Evolutionary conservation across 1,284 basidiomycete genomes (phyloP).

Genomic region (Puccinia hordei): DNA sequence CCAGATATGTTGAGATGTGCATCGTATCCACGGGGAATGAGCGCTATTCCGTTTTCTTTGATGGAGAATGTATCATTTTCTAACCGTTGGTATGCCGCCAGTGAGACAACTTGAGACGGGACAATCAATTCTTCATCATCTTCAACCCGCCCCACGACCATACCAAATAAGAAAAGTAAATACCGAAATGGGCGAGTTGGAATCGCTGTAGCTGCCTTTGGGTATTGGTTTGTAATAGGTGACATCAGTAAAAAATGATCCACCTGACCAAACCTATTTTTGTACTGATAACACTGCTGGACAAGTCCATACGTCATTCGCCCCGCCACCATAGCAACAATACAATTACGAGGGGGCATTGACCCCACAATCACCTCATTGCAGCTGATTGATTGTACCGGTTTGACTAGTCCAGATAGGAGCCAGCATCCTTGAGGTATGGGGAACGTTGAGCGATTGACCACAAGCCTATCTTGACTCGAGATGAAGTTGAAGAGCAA

Average conservation of each 20-base stretch:
- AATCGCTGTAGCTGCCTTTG: neutral
- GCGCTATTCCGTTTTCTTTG: slow-evolving; percentile 4
- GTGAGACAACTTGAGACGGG: slow-evolving; percentile 3
- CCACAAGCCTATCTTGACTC: neutral
- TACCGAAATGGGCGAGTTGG: slow-evolving; percentile 9
- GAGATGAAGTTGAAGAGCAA: neutral
- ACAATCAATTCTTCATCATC: slow-evolving; percentile 3
- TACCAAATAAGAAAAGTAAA: slow-evolving; percentile 16
- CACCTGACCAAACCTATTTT: neutral
- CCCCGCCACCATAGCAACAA: neutral
- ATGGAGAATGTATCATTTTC: neutral
- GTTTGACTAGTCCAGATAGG: neutral
- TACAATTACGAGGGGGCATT: slow-evolving; percentile 18
- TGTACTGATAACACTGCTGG: slow-evolving; percentile 3
- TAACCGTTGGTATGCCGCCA: slow-evolving; percentile 27
- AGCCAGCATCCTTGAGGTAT: neutral
- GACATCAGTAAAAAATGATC: too few species aligned
- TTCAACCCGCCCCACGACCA: slow-evolving; percentile 16
- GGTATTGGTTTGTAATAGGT: too few species aligned
- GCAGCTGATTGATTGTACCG: neutral
- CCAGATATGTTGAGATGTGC: slow-evolving; percentile 9
- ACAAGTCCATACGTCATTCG: slow-evolving; percentile 8
- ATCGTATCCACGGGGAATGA: slow-evolving; percentile 28
- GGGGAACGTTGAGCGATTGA: neutral
- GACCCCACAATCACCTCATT: neutral